Evolutionary conservation across 345 rosid species (phyloP), one percentile per base, ranked within the genome.

Genomic region (Euphorbia lathyris): DNA sequence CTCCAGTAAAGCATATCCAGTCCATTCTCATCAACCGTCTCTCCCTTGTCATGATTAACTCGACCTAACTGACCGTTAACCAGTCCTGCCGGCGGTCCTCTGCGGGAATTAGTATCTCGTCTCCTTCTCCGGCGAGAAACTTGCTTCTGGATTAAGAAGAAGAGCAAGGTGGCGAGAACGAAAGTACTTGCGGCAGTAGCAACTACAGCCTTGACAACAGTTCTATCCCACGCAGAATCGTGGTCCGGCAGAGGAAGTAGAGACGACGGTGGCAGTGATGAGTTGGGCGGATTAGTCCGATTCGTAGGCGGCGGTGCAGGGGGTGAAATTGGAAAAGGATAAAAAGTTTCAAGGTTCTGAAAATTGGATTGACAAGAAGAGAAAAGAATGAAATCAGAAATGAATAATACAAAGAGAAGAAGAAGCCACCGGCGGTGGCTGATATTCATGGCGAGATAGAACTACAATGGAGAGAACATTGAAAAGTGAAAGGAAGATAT

Each of bases 1-100:
- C 80, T 87, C 97, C 97, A 91, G 42, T 89, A 93, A 66, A 88
- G 74, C 64, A 91, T 92, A 74, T 91, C 97, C 58, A 86, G 75
- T 0, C 98, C 97, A 25, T 89, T 68, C 71, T 89, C 97, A 58
- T 93, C 94, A 27, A 87, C 83, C 11, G 89, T 81, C 76, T 89
- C 10, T 8, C 89, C 91, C 68, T 80, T 78, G 36, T 85, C 85
- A 22, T 16, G 16, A 40, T 80, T 84, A 63, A 74, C 65, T 70
- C 81, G 55, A 17, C 43, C 52, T 51, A 88, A 85, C 17, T 75
- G 82, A 61, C 71, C 75, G 2, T 75, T 32, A 10, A 51, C 79
- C 16, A 40, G 65, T 30, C 16, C 76, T 0, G 51, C 51, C 19
- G 27, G 65, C 78, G 6, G 72, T 5, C 58, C 73, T 30, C 73